phyloP scores from a whole-genome alignment of 2,329 filamentous ascomycete species.

The Dactylellina parvicollis region DNA sequence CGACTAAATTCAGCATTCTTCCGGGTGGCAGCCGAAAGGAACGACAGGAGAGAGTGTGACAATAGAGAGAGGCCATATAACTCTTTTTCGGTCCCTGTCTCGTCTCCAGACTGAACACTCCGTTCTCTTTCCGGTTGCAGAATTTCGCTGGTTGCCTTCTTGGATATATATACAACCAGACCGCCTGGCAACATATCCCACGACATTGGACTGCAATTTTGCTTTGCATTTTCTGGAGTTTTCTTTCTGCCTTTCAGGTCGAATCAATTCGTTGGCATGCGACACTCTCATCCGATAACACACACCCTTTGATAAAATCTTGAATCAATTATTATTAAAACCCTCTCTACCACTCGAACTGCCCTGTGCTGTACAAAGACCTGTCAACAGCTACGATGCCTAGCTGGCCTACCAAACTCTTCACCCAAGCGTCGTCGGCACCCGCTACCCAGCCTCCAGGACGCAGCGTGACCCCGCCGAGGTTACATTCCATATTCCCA shows the following conservation, averaged over 20 bases:
- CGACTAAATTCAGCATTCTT: neutral
- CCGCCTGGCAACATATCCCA: neutral
- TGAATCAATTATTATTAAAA: neutral
- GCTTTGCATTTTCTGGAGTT: neutral
- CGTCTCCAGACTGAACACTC: slow-evolving; percentile 32
- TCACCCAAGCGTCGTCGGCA: slow-evolving; percentile 28
- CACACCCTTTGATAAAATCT: neutral
- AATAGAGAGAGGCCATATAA: slow-evolving; percentile 21
- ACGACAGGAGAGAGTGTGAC: too few species aligned
- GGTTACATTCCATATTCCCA: slow-evolving; percentile 48
- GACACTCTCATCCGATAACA: neutral
- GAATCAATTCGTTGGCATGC: neutral
- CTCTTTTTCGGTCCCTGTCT: slow-evolving; percentile 23
- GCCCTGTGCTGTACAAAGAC: slow-evolving; percentile 1
- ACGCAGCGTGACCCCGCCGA: slow-evolving; percentile 33
- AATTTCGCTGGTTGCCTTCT: slow-evolving; percentile 5
- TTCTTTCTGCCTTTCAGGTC: neutral
- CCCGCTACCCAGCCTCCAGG: slow-evolving; percentile 15
- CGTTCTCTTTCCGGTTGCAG: slow-evolving; percentile 25
- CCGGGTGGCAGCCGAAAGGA: neutral
- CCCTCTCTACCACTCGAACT: neutral
- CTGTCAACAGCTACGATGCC: slow-evolving; percentile 32
- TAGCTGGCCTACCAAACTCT: slow-evolving; percentile 52
- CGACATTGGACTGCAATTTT: neutral
- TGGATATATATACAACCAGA: neutral